A percentile compares a stretch with the other conserved stretches of the same genome.
Conservation (phyloP, 306 rosid species). For the Crataegus laevigata region DNA sequence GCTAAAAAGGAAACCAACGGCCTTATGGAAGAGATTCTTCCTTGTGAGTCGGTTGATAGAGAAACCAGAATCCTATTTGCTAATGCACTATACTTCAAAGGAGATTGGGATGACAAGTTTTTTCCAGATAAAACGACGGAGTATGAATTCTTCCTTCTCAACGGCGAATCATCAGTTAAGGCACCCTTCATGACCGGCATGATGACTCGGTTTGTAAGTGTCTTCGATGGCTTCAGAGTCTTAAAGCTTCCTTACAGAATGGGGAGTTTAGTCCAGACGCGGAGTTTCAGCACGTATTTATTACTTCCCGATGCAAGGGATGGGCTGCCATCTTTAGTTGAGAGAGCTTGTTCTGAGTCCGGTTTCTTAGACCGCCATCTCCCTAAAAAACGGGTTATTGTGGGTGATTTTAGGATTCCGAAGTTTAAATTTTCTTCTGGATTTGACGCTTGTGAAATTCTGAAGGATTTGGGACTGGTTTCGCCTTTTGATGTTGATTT, state of each 20-base stretch:
- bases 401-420: neutral
- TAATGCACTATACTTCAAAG: conserved; percentile 19
- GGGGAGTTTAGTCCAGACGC: too few relatives aligned
- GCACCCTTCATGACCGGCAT: conserved; percentile 12
- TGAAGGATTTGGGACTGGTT: conserved; percentile 3
- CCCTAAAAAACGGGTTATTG: neutral
- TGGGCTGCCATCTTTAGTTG: conserved; percentile 7
- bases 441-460: neutral
- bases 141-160: neutral
- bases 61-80: neutral
- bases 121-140: neutral
- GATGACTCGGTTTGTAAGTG: neutral
- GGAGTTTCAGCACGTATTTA: conserved; percentile 9
- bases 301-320: conserved; percentile 21
- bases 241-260: neutral
- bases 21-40: neutral
- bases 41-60: neutral
- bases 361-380: neutral
- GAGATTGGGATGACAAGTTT: conserved; percentile 1
- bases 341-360: neutral
- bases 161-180: neutral
- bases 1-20: conserved; percentile 15
- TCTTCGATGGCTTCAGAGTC: neutral
- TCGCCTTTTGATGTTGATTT: neutral
- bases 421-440: neutral